Evolutionary conservation across 202 grass and related monocot genomes (phyloP), one percentile per base, ranked within the genome.

Genomic region (Carex arenaria): DNA sequence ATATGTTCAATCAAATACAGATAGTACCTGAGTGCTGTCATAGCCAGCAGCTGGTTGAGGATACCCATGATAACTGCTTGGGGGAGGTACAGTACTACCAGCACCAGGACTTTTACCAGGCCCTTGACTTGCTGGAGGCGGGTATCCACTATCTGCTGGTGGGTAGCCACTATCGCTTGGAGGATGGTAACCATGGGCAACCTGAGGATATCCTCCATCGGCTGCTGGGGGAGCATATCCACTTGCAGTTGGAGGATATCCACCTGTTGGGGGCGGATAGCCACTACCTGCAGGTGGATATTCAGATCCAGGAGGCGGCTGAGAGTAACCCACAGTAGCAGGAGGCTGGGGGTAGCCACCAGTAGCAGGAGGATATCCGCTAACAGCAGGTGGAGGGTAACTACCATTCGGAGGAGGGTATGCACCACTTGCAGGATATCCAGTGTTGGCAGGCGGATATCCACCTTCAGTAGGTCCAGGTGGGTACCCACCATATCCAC

Each of bases 401-500:
- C 61, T 45, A 26, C 40, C 31, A 40, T 66, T 66, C 3, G 79
- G 20, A 64, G 78, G 78, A 0, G 79, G 60, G 52, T 82, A 82
- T 5, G 18, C 79, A 52, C 36, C 89, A 55, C 73, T 80, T 40
- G 38, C 38, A 40, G 38, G 38, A 40, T 40, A 40, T 40, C 38
- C 38, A 40, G 38, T 40, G 38, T 40, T 40, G 5, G 38, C 38
- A 40, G 38, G 38, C 7, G 38, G 38, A 40, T 40, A 40, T 5
- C 38, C 38, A 7, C 38, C 5, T 40, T 40, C 38, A 40, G 38
- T 40, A 72, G 87, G 64, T 64, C 67, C 89, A 75, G 12, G 82
- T 22, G 79, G 81, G 51, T 82, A 71, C 70, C 83, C 85, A 76
- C 87, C 82, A 87, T 93, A 84, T 7, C 34, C 77, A 83, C 74